phyloP scores from a whole-genome alignment of 2,329 filamentous ascomycete genomes.

The Diplodia corticola region DNA sequence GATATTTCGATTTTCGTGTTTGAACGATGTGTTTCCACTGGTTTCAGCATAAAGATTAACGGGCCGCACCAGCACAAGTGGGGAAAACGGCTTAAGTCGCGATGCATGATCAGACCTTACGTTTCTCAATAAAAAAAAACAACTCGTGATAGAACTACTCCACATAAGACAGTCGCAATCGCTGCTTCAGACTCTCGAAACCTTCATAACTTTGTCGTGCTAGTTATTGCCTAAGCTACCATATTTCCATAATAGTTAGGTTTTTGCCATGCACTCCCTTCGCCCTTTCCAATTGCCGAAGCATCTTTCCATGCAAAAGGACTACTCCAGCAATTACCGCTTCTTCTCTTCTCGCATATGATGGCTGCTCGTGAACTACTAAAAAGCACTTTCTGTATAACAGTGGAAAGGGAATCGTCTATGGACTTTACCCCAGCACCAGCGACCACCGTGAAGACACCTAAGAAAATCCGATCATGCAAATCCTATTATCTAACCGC shows the following conservation, averaged over 20 bases:
- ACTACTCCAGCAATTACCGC: slow-evolving; percentile 10
- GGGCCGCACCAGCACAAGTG: background rate
- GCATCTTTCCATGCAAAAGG: background rate
- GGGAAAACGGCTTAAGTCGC: background rate
- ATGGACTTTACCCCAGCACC: slow-evolving; percentile 20
- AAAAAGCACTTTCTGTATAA: slow-evolving; percentile 18
- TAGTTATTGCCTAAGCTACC: slow-evolving; percentile 15
- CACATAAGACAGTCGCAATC: background rate
- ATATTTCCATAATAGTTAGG: slow-evolving; percentile 2
- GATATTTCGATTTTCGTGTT: background rate
- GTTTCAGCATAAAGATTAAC: background rate
- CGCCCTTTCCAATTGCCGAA: slow-evolving; percentile 6
- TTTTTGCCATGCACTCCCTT: slow-evolving; percentile 1
- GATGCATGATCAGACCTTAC: background rate
- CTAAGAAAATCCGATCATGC: slow-evolving; percentile 16
- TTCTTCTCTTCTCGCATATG: background rate
- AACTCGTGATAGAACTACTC: background rate
- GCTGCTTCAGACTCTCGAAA: background rate
- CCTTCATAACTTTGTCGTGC: slow-evolving; percentile 3
- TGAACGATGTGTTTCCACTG: background rate
- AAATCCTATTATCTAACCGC: slow-evolving; percentile 20
- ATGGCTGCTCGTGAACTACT: slow-evolving; percentile 10
- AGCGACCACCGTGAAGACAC: slow-evolving; percentile 19
- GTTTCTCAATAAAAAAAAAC: background rate
- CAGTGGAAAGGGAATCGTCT: slow-evolving; percentile 15